Evolutionary conservation across 768 basidiomycete genomes (phyloP).

Genomic region (Leucocoprinus birnbaumii): DNA sequence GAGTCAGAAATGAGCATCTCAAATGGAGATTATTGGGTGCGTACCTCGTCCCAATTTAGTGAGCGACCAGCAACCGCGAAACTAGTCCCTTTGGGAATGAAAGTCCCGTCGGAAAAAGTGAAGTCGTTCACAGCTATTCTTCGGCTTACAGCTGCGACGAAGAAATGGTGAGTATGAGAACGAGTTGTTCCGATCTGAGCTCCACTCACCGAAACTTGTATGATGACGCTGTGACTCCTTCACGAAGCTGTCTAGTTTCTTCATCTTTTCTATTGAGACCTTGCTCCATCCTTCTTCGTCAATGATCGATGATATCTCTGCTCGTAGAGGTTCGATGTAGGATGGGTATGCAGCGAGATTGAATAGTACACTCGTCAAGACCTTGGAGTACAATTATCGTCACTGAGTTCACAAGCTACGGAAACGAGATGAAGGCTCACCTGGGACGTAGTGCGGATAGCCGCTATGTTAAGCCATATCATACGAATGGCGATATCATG

Average conservation of each 20-base stretch:
- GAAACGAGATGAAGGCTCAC: conserved; percentile 18
- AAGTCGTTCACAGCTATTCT: conserved; percentile 36
- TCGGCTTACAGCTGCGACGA: conserved; percentile 15
- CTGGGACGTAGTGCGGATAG: conserved; percentile 33
- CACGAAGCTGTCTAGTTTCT: conserved; percentile 49
- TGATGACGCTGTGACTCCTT: conserved; percentile 40
- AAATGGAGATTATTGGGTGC: too few species aligned
- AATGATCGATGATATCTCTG: conserved; percentile 33
- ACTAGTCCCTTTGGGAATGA: conserved; percentile 34
- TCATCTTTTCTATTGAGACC: conserved; percentile 32
- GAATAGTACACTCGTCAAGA: conserved; percentile 34
- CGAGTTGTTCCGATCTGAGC: too few species aligned
- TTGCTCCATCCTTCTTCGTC: conserved; percentile 30
- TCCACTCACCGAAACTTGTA: conserved; percentile 20
- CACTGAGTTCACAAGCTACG: too few species aligned
- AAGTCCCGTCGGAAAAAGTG: conserved; percentile 42
- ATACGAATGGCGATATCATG: conserved; percentile 25
- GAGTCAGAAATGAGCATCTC: not conserved
- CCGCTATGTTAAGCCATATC: conserved; percentile 34
- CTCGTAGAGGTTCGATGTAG: conserved; percentile 34
- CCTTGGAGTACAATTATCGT: too few species aligned
- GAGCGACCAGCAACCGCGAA: conserved; percentile 23
- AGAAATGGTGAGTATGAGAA: not conserved
- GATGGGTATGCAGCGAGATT: conserved; percentile 29
- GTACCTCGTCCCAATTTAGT: conserved; percentile 22